A percentile compares a stretch with the other conserved stretches of the same genome.
Conservation (phyloP, 2,329 filamentous ascomycete species). For the Penicillium paneum region DNA sequence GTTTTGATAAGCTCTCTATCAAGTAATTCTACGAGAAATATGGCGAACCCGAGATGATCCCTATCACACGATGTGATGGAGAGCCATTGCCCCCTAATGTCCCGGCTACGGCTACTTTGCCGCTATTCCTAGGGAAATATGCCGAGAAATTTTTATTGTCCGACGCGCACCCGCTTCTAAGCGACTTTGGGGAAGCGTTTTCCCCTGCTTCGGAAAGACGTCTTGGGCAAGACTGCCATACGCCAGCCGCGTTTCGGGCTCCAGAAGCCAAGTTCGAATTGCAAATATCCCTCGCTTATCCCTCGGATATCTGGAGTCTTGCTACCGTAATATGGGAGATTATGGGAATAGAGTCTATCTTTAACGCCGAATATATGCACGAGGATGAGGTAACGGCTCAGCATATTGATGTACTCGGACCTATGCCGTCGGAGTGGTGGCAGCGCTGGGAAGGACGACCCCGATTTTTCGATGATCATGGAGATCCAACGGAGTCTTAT, state of each 20-base stretch:
- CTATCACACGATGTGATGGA: conserved; percentile 24
- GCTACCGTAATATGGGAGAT: conserved; percentile 28
- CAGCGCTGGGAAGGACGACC: conserved; percentile 12
- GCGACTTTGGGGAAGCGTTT: conserved; percentile 38
- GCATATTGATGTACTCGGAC: conserved; percentile 23
- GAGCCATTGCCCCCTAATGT: conserved; percentile 25
- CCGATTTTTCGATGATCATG: conserved; percentile 16
- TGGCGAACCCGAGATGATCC: conserved; percentile 28
- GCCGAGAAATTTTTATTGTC: conserved; percentile 27
- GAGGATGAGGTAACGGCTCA: conserved; percentile 20
- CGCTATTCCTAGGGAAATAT: conserved; percentile 29
- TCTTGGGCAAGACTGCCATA: conserved; percentile 21
- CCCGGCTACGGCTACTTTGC: conserved; percentile 27
- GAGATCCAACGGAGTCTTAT: conserved; percentile 9
- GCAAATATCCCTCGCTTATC: conserved; percentile 14
- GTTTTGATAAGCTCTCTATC: conserved; percentile 30
- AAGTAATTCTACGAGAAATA: conserved; percentile 33
- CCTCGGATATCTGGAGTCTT: conserved; percentile 28
- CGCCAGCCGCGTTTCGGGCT: conserved; percentile 12
- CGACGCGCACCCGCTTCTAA: conserved; percentile 31
- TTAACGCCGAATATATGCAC: conserved; percentile 14
- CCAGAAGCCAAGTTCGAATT: conserved; percentile 28
- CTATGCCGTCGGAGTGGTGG: conserved; percentile 21
- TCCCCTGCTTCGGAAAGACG: background rate
- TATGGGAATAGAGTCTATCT: conserved; percentile 24